These are phyloP conservation scores for Amphichorda felina DNA, from an alignment of 2,329 filamentous ascomycete genomes.

Conservation along the genomic window DNA sequence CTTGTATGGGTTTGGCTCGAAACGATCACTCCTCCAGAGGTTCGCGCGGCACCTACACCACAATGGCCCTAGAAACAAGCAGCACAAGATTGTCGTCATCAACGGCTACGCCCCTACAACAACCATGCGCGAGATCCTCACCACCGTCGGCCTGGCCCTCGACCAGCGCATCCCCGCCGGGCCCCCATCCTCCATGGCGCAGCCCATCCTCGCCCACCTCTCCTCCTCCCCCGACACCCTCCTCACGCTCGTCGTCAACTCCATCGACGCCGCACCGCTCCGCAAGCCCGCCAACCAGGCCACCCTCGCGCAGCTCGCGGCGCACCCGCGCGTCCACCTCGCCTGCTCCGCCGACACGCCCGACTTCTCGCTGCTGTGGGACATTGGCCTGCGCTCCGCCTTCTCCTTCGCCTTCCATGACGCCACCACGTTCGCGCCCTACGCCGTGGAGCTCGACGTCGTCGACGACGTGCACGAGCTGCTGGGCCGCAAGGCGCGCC, in stretches of 20 bases:
- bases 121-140: constrained; percentile 57
- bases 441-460: constrained; percentile 58
- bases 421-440: constrained; percentile 76
- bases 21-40: constrained; percentile 59
- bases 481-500: constrained; percentile 66
- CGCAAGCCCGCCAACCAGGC: constrained; percentile 60
- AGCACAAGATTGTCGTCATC: constrained; percentile 56
- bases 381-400: constrained; percentile 68
- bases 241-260: constrained; percentile 69
- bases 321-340: constrained; percentile 60
- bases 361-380: constrained; percentile 81
- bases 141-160: constrained; percentile 55
- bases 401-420: constrained; percentile 90
- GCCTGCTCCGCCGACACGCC: constrained; percentile 79
- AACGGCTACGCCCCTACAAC: constrained; percentile 70
- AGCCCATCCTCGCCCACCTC: constrained; percentile 52
- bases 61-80: constrained; percentile 1
- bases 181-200: constrained; percentile 57
- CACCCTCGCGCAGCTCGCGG: constrained; percentile 63
- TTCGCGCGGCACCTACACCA: constrained; percentile 58
- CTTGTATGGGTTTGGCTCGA: constrained; percentile 87
- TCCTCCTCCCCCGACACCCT: constrained; percentile 23
- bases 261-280: constrained; percentile 69
- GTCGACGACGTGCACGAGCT: constrained; percentile 87
- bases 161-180: constrained; percentile 41